Percentiles rank a stretch among this genome's conserved stretches.
Conservation (phyloP, 2,329 filamentous ascomycete species). For the Exophiala mesophila region DNA sequence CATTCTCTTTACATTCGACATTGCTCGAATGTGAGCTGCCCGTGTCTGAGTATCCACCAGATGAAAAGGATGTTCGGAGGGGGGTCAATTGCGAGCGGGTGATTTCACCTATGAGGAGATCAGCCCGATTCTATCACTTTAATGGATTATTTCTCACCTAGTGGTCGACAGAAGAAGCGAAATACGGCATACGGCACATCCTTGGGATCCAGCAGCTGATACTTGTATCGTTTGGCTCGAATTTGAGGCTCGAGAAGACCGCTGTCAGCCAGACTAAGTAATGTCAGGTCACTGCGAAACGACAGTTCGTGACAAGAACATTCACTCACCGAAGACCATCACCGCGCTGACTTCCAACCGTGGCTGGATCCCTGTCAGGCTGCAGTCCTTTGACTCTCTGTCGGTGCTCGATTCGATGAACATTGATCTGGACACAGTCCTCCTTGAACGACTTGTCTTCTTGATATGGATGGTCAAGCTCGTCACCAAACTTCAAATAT, state of each 20-base stretch:
- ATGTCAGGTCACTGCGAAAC: too few relatives aligned
- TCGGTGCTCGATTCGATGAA: slow-evolving; percentile 23
- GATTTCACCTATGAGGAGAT: neutral
- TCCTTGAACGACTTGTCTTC: slow-evolving; percentile 5
- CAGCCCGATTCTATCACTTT: slow-evolving; percentile 3
- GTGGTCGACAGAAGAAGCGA: slow-evolving; percentile 26
- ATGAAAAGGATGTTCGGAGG: neutral
- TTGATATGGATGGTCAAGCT: slow-evolving; percentile 5
- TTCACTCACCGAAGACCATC: slow-evolving; percentile 18
- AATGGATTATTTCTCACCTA: slow-evolving; percentile 16
- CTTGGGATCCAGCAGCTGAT: slow-evolving; percentile 45
- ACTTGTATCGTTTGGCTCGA: slow-evolving; percentile 36
- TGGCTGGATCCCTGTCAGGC: slow-evolving; percentile 6
- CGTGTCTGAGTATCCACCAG: neutral
- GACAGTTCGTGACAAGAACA: too few relatives aligned
- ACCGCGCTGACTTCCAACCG: slow-evolving; percentile 1
- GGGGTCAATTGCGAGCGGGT: neutral
- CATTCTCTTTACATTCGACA: too few relatives aligned
- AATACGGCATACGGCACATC: slow-evolving; percentile 47
- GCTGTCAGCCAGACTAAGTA: slow-evolving; percentile 21
- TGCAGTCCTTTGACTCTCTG: slow-evolving; percentile 14
- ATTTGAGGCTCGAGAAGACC: slow-evolving; percentile 22
- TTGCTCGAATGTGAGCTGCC: neutral
- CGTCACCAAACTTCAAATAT: slow-evolving; percentile 18
- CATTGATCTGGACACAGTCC: slow-evolving; percentile 23